Evolutionary conservation across 2,329 filamentous ascomycete genomes (phyloP), one percentile per base, ranked within the genome.

Genomic region (Xylariaceae sp.): DNA sequence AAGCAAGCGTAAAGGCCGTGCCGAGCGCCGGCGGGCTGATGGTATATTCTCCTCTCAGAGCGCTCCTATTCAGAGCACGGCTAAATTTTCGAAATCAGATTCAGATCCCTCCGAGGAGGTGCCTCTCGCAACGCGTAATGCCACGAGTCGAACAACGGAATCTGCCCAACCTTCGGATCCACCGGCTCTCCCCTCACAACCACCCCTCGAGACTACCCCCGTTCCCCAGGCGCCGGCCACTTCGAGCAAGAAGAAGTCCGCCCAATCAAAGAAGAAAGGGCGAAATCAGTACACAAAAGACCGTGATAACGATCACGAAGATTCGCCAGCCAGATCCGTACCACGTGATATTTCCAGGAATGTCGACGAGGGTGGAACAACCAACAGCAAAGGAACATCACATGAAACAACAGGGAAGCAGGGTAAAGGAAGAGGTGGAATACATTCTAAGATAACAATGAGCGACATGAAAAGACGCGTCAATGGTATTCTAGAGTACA

Each of bases 381-480:
- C 72, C 47, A 68, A 72, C 59, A 65, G 64, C 53, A 72, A 69
- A 61, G 60, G 68, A 55, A 66, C 73, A 64, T 68, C 68, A 55
- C 61, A 68, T 67, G 58, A 81, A 72, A 61, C 65, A 63, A 53
- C 65, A 63, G 74, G 79, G 65, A 88, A 86, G 64, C 78, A 82
- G 66, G 77, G 77, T 59, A 85, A 83, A 68, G 75, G 77, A 37
- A 82, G 82, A 67, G 73, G 77, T 59, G 78, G 79, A 53, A 82
- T 82, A 73, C 80, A 79, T 64, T 86, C 82, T 65, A 91, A 89
- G 72, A 84, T 92, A 59, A 92, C 87, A 34, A 89, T 95, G 86
- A 87, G 87, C 61, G 92, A 96, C 70, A 92, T 96, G 85, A 90
- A 89, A 75, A 85, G 89, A 64, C 87, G 91, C 8, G 90, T 92